phyloP scores from a whole-genome alignment of 345 rosid species.

The Linum trigynum region DNA sequence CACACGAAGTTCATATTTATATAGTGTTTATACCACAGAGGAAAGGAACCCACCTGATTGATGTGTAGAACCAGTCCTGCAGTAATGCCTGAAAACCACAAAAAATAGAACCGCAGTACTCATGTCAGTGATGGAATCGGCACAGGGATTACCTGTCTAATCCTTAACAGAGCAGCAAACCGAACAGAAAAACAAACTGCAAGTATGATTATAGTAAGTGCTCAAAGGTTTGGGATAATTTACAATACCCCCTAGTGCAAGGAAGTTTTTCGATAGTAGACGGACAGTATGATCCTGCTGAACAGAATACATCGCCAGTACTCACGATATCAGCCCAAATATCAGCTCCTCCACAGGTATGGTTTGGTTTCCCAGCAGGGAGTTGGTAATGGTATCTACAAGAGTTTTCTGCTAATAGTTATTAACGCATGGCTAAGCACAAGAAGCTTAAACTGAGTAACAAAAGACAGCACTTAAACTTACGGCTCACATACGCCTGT shows the following conservation, averaged over 20 bases:
- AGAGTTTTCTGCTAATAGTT: constrained; percentile 37
- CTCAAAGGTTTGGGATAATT: constrained; percentile 28
- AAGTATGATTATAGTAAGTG: constrained; percentile 2
- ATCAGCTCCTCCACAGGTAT: constrained; percentile 94
- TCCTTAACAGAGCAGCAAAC: not conserved
- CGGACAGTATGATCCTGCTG: constrained; percentile 91
- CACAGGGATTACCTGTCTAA: no score
- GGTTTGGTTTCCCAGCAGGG: constrained; percentile 67
- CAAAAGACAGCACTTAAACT: constrained; percentile 29
- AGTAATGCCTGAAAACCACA: constrained; percentile 56
- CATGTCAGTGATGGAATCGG: not conserved
- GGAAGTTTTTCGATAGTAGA: constrained; percentile 61
- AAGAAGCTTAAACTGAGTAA: constrained; percentile 5
- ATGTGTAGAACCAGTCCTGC: constrained; percentile 82
- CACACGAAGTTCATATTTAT: no score
- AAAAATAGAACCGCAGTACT: not conserved
- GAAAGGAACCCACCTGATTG: constrained; percentile 35
- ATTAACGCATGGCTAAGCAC: constrained; percentile 26
- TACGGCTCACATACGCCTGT: constrained; percentile 98
- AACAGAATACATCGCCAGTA: constrained; percentile 76
- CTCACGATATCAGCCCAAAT: constrained; percentile 76
- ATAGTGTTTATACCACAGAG: not conserved
- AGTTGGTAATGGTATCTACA: constrained; percentile 82
- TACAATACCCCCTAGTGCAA: constrained; percentile 75
- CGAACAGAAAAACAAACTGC: constrained; percentile 1